Conservation (phyloP, 2,329 filamentous ascomycete genomes). For the Hypoxylon sp. region DNA sequence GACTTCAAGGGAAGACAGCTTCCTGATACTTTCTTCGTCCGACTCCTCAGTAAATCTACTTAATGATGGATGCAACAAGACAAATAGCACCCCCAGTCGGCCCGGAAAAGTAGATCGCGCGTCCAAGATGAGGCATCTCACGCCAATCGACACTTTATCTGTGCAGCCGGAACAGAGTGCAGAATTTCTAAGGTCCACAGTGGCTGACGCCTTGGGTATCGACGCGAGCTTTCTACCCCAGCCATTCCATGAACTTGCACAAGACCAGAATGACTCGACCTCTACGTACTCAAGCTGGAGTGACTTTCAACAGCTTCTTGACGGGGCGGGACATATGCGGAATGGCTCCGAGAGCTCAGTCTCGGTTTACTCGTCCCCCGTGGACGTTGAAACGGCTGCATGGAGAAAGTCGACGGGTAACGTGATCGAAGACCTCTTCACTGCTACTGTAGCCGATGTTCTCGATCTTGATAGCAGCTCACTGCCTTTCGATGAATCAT, state of each 20-base stretch:
- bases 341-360: slow-evolving; percentile 29
- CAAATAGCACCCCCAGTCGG: neutral
- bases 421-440: slow-evolving; percentile 53
- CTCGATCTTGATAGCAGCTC: slow-evolving; percentile 54
- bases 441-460: slow-evolving; percentile 56
- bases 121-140: slow-evolving; percentile 37
- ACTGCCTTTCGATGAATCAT: slow-evolving; percentile 60
- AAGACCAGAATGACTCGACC: slow-evolving; percentile 24
- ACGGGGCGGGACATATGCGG: slow-evolving; percentile 2
- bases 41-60: slow-evolving; percentile 20
- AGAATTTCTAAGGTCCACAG: slow-evolving; percentile 47
- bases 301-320: slow-evolving; percentile 9
- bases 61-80: slow-evolving; percentile 10
- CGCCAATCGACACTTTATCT: slow-evolving; percentile 44
- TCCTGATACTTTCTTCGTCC: slow-evolving; percentile 30
- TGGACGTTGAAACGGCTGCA: slow-evolving; percentile 27
- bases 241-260: slow-evolving; percentile 32
- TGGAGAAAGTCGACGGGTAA: slow-evolving; percentile 37
- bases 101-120: slow-evolving; percentile 1
- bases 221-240: slow-evolving; percentile 51
- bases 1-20: slow-evolving; percentile 24
- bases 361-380: slow-evolving; percentile 47
- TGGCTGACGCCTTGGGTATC: slow-evolving; percentile 52
- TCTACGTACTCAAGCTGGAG: slow-evolving; percentile 28
- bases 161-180: slow-evolving; percentile 36